Evolutionary conservation across 768 basidiomycete genomes (phyloP).

Genomic region (Amyloporia xantha): DNA sequence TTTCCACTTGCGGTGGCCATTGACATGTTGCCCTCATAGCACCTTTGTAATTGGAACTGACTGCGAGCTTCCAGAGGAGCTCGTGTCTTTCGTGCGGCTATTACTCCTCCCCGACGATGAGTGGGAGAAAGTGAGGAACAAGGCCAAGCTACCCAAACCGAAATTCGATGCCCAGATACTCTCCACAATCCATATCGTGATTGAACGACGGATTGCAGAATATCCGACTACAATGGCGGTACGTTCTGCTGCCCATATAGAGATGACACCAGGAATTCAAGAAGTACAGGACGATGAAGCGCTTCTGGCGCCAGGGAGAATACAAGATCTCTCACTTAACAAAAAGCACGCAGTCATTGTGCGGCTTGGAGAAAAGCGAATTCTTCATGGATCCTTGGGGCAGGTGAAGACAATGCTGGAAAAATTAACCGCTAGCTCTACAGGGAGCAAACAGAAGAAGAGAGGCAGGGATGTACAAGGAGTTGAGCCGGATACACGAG

Average conservation of each 20-base stretch:
- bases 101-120: conserved; percentile 50
- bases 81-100: conserved; percentile 61
- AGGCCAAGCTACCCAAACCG: conserved; percentile 71
- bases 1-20: conserved; percentile 1
- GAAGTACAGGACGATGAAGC: conserved; percentile 42
- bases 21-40: conserved; percentile 25
- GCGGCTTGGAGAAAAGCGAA: conserved; percentile 73
- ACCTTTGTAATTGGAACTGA: conserved; percentile 51
- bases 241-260: conserved; percentile 16
- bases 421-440: neutral
- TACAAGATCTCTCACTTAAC: conserved; percentile 32
- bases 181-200: conserved; percentile 39
- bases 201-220: conserved; percentile 42
- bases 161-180: conserved; percentile 45
- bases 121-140: conserved; percentile 52
- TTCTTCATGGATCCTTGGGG: conserved; percentile 34
- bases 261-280: neutral
- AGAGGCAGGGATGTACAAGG: conserved; percentile 11
- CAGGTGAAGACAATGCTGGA: conserved; percentile 2
- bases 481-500: neutral
- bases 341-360: conserved; percentile 62
- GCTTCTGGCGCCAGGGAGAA: conserved; percentile 26
- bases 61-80: conserved; percentile 42
- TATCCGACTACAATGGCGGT: conserved; percentile 63
- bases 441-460: conserved; percentile 8